Evolutionary conservation across 129 eudicot genomes (phyloP), one percentile per base, ranked within the genome.

Genomic region (Gnaphalium uliginosum): DNA sequence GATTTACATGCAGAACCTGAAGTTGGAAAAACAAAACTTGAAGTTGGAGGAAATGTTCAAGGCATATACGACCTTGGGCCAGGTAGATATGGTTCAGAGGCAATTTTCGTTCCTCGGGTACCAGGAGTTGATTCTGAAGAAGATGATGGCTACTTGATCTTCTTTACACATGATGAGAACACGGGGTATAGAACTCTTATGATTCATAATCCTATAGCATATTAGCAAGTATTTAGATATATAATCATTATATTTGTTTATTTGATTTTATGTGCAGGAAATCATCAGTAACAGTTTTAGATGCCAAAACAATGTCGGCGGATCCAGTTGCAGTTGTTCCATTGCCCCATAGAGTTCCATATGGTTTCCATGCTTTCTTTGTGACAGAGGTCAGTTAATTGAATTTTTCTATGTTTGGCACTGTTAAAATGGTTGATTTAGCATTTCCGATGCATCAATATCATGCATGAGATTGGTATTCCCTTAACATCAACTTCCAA

Each of bases 311-410:
- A 70, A 93, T 93, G 96, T 93, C 98, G 56, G 80, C 95, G 25
- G 98, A 93, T 79, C 96, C 98, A 8, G 98, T 93, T 69, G 98
- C 98, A 24, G 92, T 93, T 69, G 90, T 93, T 68, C 96, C 88
- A 39, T 82, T 93, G 53, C 96, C 98, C 15, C 82, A 86, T 22
- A 85, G 98, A 82, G 96, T 93, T 83, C 98, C 98, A 27, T 93
- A 93, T n/a, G 98, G 98, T 18, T 93, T 93, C 81, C 98, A 93
- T 82, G 98, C 98, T 60, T 90, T 93, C 89, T 93, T 93, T 76
- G 92, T 93, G 37, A 88, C 92, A 19, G 98, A 93, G 98, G 98
- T 93, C 46, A 50, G 86, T 78, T n/a, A 63, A 79, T 68, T n/a
- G 35, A 29, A 8, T 51, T 66, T 66, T n/a, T 14, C 15, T 1